Conservation (phyloP, 306 rosid genomes). For the Vigna reflexopilosa region DNA sequence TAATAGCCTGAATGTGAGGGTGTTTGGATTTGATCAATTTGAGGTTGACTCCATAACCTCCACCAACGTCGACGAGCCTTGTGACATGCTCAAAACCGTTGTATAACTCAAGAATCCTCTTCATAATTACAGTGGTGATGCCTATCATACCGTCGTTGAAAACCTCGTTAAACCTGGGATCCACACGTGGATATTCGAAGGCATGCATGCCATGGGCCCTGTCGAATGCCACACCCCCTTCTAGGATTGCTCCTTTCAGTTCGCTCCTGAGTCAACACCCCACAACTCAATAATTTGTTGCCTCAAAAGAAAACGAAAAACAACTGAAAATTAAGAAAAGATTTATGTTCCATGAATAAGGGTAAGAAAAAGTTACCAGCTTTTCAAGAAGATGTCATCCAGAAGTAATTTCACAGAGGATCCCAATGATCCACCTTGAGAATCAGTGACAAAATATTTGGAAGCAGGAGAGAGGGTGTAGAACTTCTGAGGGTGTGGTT, state of each 20-base stretch:
- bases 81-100: slow-evolving; percentile 53
- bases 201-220: slow-evolving; percentile 13
- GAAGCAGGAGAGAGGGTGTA: slow-evolving; percentile 49
- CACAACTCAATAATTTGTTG: no score
- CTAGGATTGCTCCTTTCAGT: slow-evolving; percentile 49
- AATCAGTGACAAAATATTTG: slow-evolving; percentile 39
- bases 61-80: slow-evolving; percentile 69
- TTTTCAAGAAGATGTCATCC: slow-evolving; percentile 51
- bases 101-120: slow-evolving; percentile 50
- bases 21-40: slow-evolving; percentile 50
- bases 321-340: no score
- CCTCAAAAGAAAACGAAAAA: no score
- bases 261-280: slow-evolving; percentile 43
- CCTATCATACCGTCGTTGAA: slow-evolving; percentile 61
- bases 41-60: slow-evolving; percentile 58
- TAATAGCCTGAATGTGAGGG: no score
- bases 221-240: slow-evolving; percentile 46
- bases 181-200: slow-evolving; percentile 46
- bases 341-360: no score
- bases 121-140: slow-evolving; percentile 11
- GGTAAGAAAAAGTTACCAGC: slow-evolving; percentile 44
- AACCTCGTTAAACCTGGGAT: slow-evolving; percentile 47
- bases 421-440: no score
- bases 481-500: slow-evolving; percentile 23
- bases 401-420: slow-evolving; percentile 29